Base-by-base conservation (phyloP, 1,284 basidiomycete genomes). In the Ganoderma lingzhi region DNA sequence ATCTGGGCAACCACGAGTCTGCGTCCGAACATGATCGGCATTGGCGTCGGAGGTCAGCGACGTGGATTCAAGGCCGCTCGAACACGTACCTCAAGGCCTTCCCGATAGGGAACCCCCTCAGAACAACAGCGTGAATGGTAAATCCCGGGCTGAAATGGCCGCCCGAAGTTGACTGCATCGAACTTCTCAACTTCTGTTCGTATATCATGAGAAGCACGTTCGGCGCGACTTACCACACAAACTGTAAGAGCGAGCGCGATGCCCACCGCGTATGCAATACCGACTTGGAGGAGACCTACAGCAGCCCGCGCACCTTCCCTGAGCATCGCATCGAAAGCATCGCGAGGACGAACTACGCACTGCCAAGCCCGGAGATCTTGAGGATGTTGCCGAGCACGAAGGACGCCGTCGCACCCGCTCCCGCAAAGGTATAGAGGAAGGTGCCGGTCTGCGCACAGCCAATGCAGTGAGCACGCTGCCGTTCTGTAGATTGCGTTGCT, bases 1-100 rank as follows among this genome's bases (percentile, higher is more conserved):
- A 90, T 84, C 75, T 93, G 91, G 1, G 88, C 85, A 14, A 86
- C 66, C 65, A 92, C 88, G 73, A 90, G 92, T 77, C 90, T 90
- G 67, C 23, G 48, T 51, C 48, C 23, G 23, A 51, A 10, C 12
- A 51, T 28, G 48, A 28, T 28, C 19, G 4, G 9, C 9, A 51
- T 51, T 35, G 44, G 56, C 56, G 23, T 23, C 35, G 3, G 66
- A 51, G 66, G 17, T 28, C 62, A 67, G 39, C 14, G 17, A 30
- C 10, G 30, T 35, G 8, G 15, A 37, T 14, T 15, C 23, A 32
- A 5, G 58, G 42, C 39, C 4, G 45, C 12, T 55, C n/a, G 23
- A n/a, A 35, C 39, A 19, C 80, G 60, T 64, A 89, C 89, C 85
- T 78, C 17, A 82, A 65, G 0, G 83, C 90, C 74, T 90, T 92